Evolutionary conservation across 208 protist species (phyloP), one percentile per base, ranked within the genome.

Genomic region (Jaenimonas drosophilae): DNA sequence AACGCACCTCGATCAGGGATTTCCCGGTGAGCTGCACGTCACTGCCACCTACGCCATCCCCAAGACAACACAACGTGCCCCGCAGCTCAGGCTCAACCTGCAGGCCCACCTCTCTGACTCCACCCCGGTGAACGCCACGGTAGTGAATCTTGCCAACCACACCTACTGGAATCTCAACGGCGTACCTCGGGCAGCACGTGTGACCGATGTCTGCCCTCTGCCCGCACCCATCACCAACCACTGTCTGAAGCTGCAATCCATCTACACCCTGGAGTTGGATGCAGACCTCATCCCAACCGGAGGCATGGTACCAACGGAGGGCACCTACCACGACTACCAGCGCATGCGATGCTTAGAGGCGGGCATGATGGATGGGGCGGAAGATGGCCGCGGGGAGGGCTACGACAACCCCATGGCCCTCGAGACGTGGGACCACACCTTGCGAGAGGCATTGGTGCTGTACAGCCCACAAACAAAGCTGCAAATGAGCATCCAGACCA

Each of bases 111-210:
- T 85, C 20, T 45, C 72, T 5, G 71, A 87, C 25, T 59, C 52
- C 36, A 81, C 71, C 4, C 70, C 78, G 24, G 77, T 68, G 14
- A 42, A 68, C 50, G 58, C 61, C 23, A 91, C 81, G n/a, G 67
- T 82, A 20, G 63, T 85, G 31, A 88, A 85, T 57, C 38, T 91
- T 17, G 69, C 71, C 7, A 88, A 85, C 54, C 78, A 87, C 54
- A 56, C 56, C 6, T 87, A 88, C 56, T 91, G 76, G 75, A 91
- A 91, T 48, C 61, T 91, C 30, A 88, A 88, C 62, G 79, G 73
- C 28, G 68, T 85, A 3, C 62, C 67, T 3, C 59, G 66, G 9
- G 41, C 56, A 7, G 24, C 37, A 14, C 32, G 20, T 4, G 45
- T 44, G 14, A 56, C 16, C 6, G 56, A 42, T 0, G 44, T 31